Percentiles rank a stretch among this genome's conserved stretches.
Conservation (phyloP, 176 grass and related monocot species). For the Rhynchospora pubera region DNA sequence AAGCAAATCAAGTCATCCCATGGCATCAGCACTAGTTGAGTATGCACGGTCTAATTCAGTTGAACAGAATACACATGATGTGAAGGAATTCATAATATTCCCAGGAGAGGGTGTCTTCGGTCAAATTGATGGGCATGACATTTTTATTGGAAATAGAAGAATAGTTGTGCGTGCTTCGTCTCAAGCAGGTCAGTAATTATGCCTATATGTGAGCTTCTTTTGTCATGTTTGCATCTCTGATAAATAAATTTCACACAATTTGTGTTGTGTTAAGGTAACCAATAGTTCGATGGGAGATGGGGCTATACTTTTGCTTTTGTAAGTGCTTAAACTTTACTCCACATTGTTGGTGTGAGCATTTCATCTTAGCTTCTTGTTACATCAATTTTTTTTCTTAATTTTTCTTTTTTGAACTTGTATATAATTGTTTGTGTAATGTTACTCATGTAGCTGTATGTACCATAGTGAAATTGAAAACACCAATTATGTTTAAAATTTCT, state of each 20-base stretch:
- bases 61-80: constrained; percentile 33
- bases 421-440: neutral
- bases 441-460: neutral
- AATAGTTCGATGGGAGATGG: too few species aligned
- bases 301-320: too few species aligned
- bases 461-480: neutral
- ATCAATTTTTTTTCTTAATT: neutral
- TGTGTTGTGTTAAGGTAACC: too few species aligned
- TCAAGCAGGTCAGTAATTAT: constrained; percentile 21
- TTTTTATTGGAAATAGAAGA: constrained; percentile 57
- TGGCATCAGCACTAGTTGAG: constrained; percentile 69
- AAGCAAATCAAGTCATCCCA: constrained; percentile 80
- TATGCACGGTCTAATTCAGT: constrained; percentile 40
- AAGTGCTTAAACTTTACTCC: too few species aligned
- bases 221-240: neutral
- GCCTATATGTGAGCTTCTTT: neutral
- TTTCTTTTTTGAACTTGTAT: neutral
- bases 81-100: constrained; percentile 41
- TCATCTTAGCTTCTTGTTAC: neutral
- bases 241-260: too few species aligned
- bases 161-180: constrained; percentile 29
- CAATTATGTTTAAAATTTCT: neutral
- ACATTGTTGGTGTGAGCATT: too few species aligned
- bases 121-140: constrained; percentile 31
- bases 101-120: constrained; percentile 65